Evolutionary conservation across 2,329 filamentous ascomycete genomes (phyloP).

Genomic region (Cadophora gregata): DNA sequence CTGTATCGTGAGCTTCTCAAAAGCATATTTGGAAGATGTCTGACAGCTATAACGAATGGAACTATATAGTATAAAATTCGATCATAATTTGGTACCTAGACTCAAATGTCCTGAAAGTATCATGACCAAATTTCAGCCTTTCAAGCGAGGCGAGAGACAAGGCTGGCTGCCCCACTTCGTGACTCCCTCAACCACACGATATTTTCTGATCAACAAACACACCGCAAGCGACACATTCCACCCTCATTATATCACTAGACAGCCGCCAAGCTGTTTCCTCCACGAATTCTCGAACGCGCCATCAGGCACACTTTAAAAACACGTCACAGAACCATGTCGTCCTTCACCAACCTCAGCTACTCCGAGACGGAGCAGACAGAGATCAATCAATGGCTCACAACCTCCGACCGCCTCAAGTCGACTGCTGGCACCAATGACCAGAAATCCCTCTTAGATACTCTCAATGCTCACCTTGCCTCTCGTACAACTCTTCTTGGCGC

Average conservation of each 20-base stretch:
- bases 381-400: slow-evolving; percentile 87
- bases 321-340: slow-evolving; percentile 64
- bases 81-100: neutral
- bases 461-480: slow-evolving; percentile 87
- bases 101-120: neutral
- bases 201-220: slow-evolving; percentile 20
- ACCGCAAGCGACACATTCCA: slow-evolving; percentile 2
- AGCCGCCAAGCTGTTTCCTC: slow-evolving; percentile 42
- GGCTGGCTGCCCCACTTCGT: slow-evolving; percentile 15
- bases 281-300: slow-evolving; percentile 40
- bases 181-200: neutral
- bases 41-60: no score
- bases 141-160: neutral
- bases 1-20: no score
- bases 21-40: no score
- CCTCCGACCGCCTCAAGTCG: slow-evolving; percentile 71
- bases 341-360: slow-evolving; percentile 73
- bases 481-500: slow-evolving; percentile 87
- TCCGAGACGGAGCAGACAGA: slow-evolving; percentile 81
- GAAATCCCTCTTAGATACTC: slow-evolving; percentile 71
- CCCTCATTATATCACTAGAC: slow-evolving; percentile 18
- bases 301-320: slow-evolving; percentile 45
- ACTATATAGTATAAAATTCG: no score
- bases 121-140: neutral
- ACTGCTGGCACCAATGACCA: slow-evolving; percentile 59